These are phyloP conservation scores for Fulvia fulva DNA, from an alignment of 2,329 filamentous ascomycete species.

Conservation along the genomic window DNA sequence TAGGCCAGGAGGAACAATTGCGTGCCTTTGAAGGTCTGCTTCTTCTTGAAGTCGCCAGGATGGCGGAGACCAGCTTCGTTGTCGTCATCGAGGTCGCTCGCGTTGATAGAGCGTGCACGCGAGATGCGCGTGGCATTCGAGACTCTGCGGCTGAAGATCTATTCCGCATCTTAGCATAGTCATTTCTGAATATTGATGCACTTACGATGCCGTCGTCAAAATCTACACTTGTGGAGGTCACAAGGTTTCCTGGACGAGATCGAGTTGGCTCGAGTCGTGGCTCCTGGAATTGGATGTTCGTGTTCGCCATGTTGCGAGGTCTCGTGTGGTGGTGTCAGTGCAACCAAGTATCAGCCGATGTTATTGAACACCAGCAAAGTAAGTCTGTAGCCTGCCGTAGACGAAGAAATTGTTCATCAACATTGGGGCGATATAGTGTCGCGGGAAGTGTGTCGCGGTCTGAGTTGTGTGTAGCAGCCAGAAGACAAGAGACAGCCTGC, in stretches of 20 bases:
- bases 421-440: not conserved
- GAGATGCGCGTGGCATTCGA: slow-evolving; percentile 10
- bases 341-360: not conserved
- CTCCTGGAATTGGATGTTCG: not conserved
- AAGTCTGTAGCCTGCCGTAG: not conserved
- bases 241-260: not conserved
- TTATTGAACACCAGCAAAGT: not conserved
- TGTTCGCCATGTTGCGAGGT: not conserved
- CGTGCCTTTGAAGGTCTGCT: slow-evolving; percentile 32
- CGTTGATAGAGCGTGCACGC: slow-evolving; percentile 11
- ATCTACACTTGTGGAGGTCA: not conserved
- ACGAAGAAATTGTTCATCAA: not conserved
- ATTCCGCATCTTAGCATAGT: not conserved
- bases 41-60: slow-evolving; percentile 26
- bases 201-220: slow-evolving; percentile 5
- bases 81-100: slow-evolving; percentile 9
- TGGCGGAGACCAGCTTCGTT: slow-evolving; percentile 25
- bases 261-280: not conserved
- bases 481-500: not conserved
- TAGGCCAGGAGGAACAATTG: slow-evolving; percentile 52
- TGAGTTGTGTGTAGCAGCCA: not conserved
- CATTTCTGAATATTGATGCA: not conserved
- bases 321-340: not conserved
- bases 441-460: not conserved
- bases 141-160: slow-evolving; percentile 19